Base-by-base conservation (phyloP, 306 rosid genomes). In the Cyclanthera cordifolia region DNA sequence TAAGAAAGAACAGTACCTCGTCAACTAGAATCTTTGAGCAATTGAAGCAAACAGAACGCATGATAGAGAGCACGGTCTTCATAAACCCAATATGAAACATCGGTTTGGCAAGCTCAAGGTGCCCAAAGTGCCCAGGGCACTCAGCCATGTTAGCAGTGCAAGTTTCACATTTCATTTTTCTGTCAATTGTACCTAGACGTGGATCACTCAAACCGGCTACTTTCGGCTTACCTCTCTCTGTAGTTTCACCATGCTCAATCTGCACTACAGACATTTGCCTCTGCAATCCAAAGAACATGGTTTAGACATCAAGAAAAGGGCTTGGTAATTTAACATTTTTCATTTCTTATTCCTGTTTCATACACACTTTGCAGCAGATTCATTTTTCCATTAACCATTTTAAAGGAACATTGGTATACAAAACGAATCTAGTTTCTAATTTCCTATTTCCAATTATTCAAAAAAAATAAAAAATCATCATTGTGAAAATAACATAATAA, bases 181-280 rank as follows among this genome's bases (percentile, higher is more conserved):
- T 74, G 72, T 94, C 96, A 83, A 90, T 94, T 5, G 99, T 94
- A 12, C 99, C 99, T 1, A 94, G 88, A 59, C 97, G 81, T 16
- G 95, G 95, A 68, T 94, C 99, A 45, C 99, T 94, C 66, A 94
- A 73, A 43, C 99, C 99, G 20, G 80, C 95, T 51, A 85, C 47
- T 81, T 94, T 94, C 1, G 99, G 97, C 75, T 93, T 93, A 0
- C 99, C 99, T 53, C 90, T 79, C 82, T 87, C 81, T 69, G 90
- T 93, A 0, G 99, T 93, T 85, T 93, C 99, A 6, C 95, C 79
- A 39, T 90, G 95, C 81, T 90, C 96, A 69, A 93, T 86, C 84
- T 86, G 95, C 72, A 93, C 94, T 5, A 88, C 97, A 19, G 99
- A 90, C 99, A 93, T 90, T 86, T 93, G 99, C 76, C 99, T 82